Conservation (phyloP, 2,329 filamentous ascomycete species). For the Teratosphaeria nubilosa region DNA sequence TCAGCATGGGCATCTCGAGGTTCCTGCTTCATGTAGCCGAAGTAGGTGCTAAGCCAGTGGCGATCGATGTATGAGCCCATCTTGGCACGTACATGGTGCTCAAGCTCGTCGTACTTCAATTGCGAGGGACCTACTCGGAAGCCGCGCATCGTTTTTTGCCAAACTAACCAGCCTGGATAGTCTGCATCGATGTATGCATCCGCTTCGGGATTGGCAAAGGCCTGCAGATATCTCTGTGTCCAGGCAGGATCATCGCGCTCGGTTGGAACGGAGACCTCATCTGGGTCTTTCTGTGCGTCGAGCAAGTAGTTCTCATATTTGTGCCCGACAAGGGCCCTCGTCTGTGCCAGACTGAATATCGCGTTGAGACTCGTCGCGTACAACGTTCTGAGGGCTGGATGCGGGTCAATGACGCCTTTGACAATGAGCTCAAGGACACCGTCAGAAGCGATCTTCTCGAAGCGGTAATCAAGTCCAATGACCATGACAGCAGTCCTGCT, state of each 20-base stretch:
- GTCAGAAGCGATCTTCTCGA: slow-evolving; percentile 72
- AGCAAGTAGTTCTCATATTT: slow-evolving; percentile 78
- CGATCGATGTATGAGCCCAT: slow-evolving; percentile 73
- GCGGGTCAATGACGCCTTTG: slow-evolving; percentile 75
- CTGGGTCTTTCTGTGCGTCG: slow-evolving; percentile 66
- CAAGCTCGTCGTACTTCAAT: slow-evolving; percentile 72
- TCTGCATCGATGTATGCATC: slow-evolving; percentile 88
- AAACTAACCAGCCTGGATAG: slow-evolving; percentile 91
- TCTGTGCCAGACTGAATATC: slow-evolving; percentile 72
- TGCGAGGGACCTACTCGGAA: slow-evolving; percentile 61
- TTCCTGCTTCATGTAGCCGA: slow-evolving; percentile 92
- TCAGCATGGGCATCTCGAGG: slow-evolving; percentile 73
- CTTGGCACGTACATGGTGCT: slow-evolving; percentile 61
- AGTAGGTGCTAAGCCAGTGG: slow-evolving; percentile 79
- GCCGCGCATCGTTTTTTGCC: slow-evolving; percentile 78
- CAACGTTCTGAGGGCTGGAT: slow-evolving; percentile 72
- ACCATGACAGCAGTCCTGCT: slow-evolving; percentile 83
- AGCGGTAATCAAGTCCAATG: slow-evolving; percentile 81
- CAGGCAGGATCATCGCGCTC: slow-evolving; percentile 65
- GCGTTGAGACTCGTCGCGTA: slow-evolving; percentile 72
- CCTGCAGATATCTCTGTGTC: slow-evolving; percentile 66
- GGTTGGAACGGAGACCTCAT: slow-evolving; percentile 65
- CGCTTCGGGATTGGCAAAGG: slow-evolving; percentile 66
- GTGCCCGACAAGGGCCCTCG: slow-evolving; percentile 75
- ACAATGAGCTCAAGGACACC: slow-evolving; percentile 76